Evolutionary conservation across 2,329 filamentous ascomycete genomes (phyloP).

Genomic region (Microdochium nivale): DNA sequence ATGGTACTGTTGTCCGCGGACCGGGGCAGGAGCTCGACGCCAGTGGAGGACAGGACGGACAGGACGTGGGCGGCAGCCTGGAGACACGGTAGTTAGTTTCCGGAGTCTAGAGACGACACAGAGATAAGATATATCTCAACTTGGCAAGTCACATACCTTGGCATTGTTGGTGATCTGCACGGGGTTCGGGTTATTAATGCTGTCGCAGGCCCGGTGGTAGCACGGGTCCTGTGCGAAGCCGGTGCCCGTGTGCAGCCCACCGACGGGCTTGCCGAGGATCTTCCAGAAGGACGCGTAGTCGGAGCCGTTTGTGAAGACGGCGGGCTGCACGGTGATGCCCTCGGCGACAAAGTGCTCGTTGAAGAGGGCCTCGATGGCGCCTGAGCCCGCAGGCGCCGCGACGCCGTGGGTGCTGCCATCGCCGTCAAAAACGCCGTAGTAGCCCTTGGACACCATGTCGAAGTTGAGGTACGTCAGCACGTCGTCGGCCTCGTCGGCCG

Average conservation of each 20-base stretch:
- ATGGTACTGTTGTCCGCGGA: constrained; percentile 13
- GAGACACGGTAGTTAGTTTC: neutral
- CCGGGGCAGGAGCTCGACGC: constrained; percentile 22
- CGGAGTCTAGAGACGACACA: too few relatives aligned
- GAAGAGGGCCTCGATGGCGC: constrained; percentile 22
- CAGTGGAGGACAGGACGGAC: constrained; percentile 18
- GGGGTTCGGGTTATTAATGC: constrained; percentile 19
- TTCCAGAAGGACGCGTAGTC: constrained; percentile 43
- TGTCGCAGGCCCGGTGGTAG: constrained; percentile 26
- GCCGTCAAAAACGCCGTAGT: constrained; percentile 27
- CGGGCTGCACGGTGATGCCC: constrained; percentile 16
- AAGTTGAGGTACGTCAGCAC: constrained; percentile 54
- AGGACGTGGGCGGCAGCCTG: constrained; percentile 22
- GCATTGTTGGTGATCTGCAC: constrained; percentile 22
- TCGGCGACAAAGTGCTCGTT: constrained; percentile 16
- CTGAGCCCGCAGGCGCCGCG: constrained; percentile 22
- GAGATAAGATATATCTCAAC: neutral
- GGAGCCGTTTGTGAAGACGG: constrained; percentile 29
- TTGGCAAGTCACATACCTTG: constrained; percentile 8
- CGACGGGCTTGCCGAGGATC: constrained; percentile 22
- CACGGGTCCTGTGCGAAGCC: constrained; percentile 35
- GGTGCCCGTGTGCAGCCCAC: constrained; percentile 30
- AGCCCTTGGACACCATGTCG: constrained; percentile 47
- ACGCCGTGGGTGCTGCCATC: constrained; percentile 26
- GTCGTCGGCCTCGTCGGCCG: constrained; percentile 35